A percentile compares a stretch with the other conserved stretches of the same genome.
phyloP scores from a whole-genome alignment of 2,329 filamentous ascomycete species.

The Beauveria sp. region DNA sequence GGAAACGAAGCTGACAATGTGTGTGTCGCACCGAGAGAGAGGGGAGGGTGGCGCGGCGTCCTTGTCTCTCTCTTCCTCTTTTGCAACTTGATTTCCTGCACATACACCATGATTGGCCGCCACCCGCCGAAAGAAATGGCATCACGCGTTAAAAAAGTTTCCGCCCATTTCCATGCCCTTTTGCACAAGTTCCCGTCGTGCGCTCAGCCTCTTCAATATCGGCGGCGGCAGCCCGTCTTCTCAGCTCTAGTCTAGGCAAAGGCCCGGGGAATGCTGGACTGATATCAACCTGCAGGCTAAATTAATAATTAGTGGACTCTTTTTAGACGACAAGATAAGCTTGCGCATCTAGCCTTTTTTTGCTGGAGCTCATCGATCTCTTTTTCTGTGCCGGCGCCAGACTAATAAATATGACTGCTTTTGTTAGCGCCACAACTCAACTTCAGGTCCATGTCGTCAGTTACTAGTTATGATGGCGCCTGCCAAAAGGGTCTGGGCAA shows the following conservation, averaged over 20 bases:
- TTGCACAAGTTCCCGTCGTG: not conserved
- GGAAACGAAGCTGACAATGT: too few species aligned
- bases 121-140: not conserved
- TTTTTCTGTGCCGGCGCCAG: not conserved
- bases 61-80: not conserved
- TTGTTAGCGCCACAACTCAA: too few species aligned
- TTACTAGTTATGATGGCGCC: too few species aligned
- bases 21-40: not conserved
- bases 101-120: too few species aligned
- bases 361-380: constrained; percentile 5
- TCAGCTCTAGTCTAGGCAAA: not conserved
- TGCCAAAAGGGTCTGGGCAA: too few species aligned
- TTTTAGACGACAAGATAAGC: not conserved
- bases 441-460: too few species aligned
- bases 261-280: too few species aligned
- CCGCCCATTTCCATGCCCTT: not conserved
- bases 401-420: not conserved
- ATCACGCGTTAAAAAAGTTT: not conserved
- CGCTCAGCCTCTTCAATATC: not conserved
- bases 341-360: constrained; percentile 2
- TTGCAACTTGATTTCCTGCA: not conserved
- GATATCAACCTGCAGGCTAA: too few species aligned
- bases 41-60: not conserved
- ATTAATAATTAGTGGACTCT: too few species aligned
- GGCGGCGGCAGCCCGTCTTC: not conserved